Evolutionary conservation across 371 early-diverging fungal species (phyloP).

Genomic region (Encephalitozoon romaleae): DNA sequence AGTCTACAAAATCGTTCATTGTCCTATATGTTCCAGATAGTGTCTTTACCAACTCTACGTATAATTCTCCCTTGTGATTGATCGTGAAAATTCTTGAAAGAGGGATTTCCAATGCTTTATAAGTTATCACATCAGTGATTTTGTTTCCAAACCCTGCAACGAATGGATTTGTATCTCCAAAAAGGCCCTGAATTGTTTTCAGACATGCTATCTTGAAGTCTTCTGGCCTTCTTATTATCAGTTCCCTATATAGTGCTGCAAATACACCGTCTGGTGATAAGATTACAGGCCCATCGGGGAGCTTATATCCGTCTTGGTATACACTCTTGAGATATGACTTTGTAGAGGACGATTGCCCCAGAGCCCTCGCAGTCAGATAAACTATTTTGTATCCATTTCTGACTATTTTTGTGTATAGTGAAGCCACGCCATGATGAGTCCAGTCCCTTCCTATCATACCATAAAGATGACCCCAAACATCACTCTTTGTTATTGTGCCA

Average conservation of each 20-base stretch:
- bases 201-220: constrained; percentile 92
- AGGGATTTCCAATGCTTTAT: constrained; percentile 82
- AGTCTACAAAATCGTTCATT: constrained; percentile 76
- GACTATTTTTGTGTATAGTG: constrained; percentile 78
- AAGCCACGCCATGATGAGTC: constrained; percentile 90
- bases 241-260: constrained; percentile 70
- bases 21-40: constrained; percentile 31
- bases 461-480: constrained; percentile 86
- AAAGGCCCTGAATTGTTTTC: constrained; percentile 74
- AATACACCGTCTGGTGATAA: constrained; percentile 89
- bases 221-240: constrained; percentile 82
- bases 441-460: constrained; percentile 94
- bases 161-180: constrained; percentile 68
- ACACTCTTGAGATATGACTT: constrained; percentile 77
- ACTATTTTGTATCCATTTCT: constrained; percentile 88
- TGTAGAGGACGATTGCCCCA: constrained; percentile 80
- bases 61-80: constrained; percentile 78
- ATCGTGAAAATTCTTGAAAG: constrained; percentile 86
- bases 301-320: constrained; percentile 71
- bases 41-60: constrained; percentile 65
- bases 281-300: constrained; percentile 90
- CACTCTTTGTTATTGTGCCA: constrained; percentile 93
- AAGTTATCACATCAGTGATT: constrained; percentile 81
- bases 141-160: constrained; percentile 97
- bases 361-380: constrained; percentile 86